Evolutionary conservation across 176 grass and related monocot genomes (phyloP).

Genomic region (Carex littledalei): DNA sequence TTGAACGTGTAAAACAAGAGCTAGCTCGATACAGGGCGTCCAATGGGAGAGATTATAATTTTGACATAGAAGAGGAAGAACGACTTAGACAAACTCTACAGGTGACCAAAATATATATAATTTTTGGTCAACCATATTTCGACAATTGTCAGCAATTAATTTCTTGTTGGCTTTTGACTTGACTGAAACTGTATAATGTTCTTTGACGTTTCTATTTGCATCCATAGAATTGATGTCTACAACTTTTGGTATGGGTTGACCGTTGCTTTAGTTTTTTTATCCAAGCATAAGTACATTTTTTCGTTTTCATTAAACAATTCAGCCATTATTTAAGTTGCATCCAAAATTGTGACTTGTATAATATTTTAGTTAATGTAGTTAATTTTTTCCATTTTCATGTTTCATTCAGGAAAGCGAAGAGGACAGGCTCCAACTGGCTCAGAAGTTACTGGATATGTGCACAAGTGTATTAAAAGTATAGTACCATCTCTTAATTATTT

Average conservation of each 20-base stretch:
- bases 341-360: background rate
- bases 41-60: conserved; percentile 43
- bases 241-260: background rate
- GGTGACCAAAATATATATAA: conserved; percentile 29
- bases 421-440: conserved; percentile 48
- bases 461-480: conserved; percentile 62
- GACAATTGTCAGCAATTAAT: background rate
- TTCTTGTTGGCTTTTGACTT: background rate
- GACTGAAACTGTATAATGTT: background rate
- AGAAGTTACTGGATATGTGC: conserved; percentile 57
- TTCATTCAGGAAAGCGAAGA: conserved; percentile 67
- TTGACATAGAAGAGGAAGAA: conserved; percentile 68
- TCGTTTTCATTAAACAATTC: background rate
- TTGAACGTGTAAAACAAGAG: conserved; percentile 63
- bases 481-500: background rate
- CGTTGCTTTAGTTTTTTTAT: background rate
- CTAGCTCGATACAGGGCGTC: conserved; percentile 57
- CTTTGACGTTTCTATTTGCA: background rate
- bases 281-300: background rate
- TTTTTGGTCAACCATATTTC: background rate
- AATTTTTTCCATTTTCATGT: conserved; percentile 7
- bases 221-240: background rate
- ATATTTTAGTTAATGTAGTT: conserved; percentile 6
- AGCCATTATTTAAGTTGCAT: background rate
- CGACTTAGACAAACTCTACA: conserved; percentile 53